phyloP scores from a whole-genome alignment of 371 early-diverging fungal species.

The Circinella minor region DNA sequence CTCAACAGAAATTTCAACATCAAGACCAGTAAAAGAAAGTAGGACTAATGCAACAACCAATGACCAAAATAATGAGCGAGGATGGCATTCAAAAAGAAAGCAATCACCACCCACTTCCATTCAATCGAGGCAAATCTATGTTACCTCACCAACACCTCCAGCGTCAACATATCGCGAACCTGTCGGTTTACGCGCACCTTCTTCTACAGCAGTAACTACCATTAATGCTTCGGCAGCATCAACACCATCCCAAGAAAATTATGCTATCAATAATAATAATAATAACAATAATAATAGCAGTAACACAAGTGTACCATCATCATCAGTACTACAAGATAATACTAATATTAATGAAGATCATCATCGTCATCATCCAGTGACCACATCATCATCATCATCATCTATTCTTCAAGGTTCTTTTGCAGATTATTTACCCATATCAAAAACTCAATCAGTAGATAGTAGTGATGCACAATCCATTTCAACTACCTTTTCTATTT shows the following conservation, averaged over 20 bases:
- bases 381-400: conserved; percentile 13
- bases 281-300: not conserved
- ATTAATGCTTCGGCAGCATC: conserved; percentile 18
- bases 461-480: conserved; percentile 59
- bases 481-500: conserved; percentile 56
- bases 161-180: conserved; percentile 22
- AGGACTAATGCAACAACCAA: no score
- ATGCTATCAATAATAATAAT: not conserved
- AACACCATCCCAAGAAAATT: conserved; percentile 7
- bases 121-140: conserved; percentile 21
- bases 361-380: conserved; percentile 10
- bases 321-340: not conserved
- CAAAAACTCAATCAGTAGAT: conserved; percentile 47
- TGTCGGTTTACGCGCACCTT: conserved; percentile 14
- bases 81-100: not conserved
- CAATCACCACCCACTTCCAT: conserved; percentile 6
- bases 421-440: conserved; percentile 35
- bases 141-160: conserved; percentile 32
- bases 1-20: no score
- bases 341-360: not conserved
- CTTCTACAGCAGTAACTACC: conserved; percentile 27
- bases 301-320: not conserved
- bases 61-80: not conserved
- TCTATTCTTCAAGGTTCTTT: conserved; percentile 22
- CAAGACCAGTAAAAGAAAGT: no score